Base-by-base conservation (phyloP, 345 rosid genomes). In the Gynandropsis gynandra region DNA sequence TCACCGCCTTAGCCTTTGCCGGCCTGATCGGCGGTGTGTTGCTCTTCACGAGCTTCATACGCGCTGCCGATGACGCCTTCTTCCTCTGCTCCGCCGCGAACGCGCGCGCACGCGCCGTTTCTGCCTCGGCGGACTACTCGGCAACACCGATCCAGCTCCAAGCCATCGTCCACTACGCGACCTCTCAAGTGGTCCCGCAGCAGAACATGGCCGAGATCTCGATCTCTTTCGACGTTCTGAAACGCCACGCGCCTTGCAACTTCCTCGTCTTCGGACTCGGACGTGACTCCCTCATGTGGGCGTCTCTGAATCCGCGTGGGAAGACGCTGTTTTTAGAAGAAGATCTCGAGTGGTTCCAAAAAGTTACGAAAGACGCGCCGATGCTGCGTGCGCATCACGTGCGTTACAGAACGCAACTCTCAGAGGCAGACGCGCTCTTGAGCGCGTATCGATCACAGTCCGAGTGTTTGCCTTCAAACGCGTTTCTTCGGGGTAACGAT, bases 261-360 rank as follows among this genome's bases (percentile, higher is more conserved):
- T 80, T 80, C 51, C 82, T 78, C 13, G 76, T 78, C 17, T 81
- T 81, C 56, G 88, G 84, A 0, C 80, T 81, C 14, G 84, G 84
- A 1, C 64, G 52, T n/a, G n/a, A n/a, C n/a, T n/a, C n/a, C n/a
- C n/a, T n/a, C n/a, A n/a, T n/a, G n/a, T n/a, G n/a, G n/a, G n/a
- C 54, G 36, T 73, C 89, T 0, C 61, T 85, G 0, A 85, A 85
- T 45, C 75, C 82, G 11, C 68, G 70, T 16, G 95, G 89, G 55
- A 58, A 64, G 29, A 85, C 95, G 1, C 7, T 81, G 0, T 85
- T 85, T 68, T 77, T 82, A 5, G 87, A 82, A 1, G 89, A 85
- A 61, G 85, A 74, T 37, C 89, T 74, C 9, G 68, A 70, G 35
- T 76, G 82, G 80, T 66, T 81, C 17, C 71, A 68, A 36, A 58